Evolutionary conservation across 1,284 basidiomycete genomes (phyloP).

Genomic region (Neolentinus lepideus): DNA sequence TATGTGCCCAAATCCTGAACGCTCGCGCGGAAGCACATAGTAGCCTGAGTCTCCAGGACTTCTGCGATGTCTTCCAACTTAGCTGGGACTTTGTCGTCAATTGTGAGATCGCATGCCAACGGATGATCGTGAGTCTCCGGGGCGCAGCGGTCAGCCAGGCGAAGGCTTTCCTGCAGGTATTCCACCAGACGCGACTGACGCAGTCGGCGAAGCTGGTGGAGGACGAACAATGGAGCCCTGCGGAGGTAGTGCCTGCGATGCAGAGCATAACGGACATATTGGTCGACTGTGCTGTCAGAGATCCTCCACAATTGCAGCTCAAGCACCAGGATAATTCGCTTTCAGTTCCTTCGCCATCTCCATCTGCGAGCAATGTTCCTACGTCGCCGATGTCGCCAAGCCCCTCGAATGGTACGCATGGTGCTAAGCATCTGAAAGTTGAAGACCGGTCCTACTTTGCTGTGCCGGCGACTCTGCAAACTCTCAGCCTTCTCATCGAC

Average conservation of each 20-base stretch:
- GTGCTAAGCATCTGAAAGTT: slow-evolving; percentile 72
- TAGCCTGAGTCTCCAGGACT: slow-evolving; percentile 63
- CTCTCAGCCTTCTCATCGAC: slow-evolving; percentile 73
- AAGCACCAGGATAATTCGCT: slow-evolving; percentile 7
- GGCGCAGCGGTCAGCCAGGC: slow-evolving; percentile 84
- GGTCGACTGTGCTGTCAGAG: slow-evolving; percentile 76
- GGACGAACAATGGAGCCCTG: slow-evolving; percentile 83
- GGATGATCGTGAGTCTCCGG: slow-evolving; percentile 89
- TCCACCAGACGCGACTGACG: slow-evolving; percentile 81
- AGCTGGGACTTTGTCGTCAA: slow-evolving; percentile 87
- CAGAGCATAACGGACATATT: slow-evolving; percentile 74
- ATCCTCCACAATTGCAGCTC: slow-evolving; percentile 58
- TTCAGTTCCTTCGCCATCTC: slow-evolving; percentile 18
- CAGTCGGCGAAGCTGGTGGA: slow-evolving; percentile 87
- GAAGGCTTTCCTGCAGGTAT: slow-evolving; percentile 79
- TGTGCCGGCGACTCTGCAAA: slow-evolving; percentile 81
- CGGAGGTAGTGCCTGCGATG: slow-evolving; percentile 60
- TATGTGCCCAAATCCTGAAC: slow-evolving; percentile 72
- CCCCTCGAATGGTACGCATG: slow-evolving; percentile 21
- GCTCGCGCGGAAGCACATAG: slow-evolving; percentile 77
- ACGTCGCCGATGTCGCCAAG: slow-evolving; percentile 18
- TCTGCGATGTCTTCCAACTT: slow-evolving; percentile 77
- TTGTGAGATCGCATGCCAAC: slow-evolving; percentile 78
- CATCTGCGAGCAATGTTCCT: slow-evolving; percentile 13
- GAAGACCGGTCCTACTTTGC: slow-evolving; percentile 82